Evolutionary conservation across 2,329 filamentous ascomycete species (phyloP), one percentile per base, ranked within the genome.

Genomic region (Acarospora socialis): DNA sequence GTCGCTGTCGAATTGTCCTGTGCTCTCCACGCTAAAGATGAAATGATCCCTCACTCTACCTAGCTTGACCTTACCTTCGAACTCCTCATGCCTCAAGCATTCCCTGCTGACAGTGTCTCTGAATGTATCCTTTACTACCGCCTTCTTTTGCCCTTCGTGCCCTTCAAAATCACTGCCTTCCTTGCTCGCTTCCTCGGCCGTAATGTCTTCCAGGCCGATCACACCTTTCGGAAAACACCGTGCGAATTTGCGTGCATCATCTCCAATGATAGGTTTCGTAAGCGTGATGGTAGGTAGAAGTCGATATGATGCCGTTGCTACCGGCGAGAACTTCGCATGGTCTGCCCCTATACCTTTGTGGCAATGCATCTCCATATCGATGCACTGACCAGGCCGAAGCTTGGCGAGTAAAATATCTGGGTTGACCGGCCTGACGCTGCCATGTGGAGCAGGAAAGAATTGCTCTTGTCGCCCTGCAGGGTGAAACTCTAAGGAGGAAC

Each of bases 251-350:
- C 75, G 70, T 2, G 90, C 90, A 48, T 95, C 84, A 23, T 68
- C 65, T 25, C 87, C 90, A 3, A 92, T 53, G 38, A 98, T 95
- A 13, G 90, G 90, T 45, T 69, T 63, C 26, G 68, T 63, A 50
- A 98, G 95, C 42, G 70, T 68, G 55, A 98, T 95, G 43, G 77
- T 77, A 5, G 90, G 90, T 50, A 98, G 62, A 13, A 98, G 69
- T 30, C 90, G 75, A 62, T 98, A 98, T 15, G 80, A 82, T 3
- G 90, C 90, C 1, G 90, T 94, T 3, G 87, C 86, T 21, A 95
- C 90, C 28, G 90, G 90, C 1, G 83, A 93, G 63, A 90, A 98
- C 59, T 98, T 98, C 46, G 90, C 79, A 56, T 98, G 90, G 57
- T 98, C 90, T 42, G 78, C 74, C 28, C 90, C 90, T 44, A 92